Base-by-base conservation (phyloP, 768 basidiomycete species). In the Rhizopogon vesiculosus region DNA sequence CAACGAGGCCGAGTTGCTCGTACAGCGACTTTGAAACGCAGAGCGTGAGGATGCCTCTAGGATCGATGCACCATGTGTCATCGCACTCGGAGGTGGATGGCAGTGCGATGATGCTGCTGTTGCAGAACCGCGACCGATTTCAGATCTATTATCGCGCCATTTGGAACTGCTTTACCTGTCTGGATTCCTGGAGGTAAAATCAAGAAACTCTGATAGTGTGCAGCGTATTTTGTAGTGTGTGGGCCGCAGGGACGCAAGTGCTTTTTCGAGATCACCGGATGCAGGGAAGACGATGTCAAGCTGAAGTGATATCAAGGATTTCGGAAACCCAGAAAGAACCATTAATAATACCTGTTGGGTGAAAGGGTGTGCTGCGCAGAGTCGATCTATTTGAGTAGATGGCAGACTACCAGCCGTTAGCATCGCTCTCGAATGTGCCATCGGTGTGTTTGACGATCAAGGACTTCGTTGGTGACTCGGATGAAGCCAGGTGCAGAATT, bases 1-100 rank as follows among this genome's bases (percentile, higher is more conserved):
- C 88, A 0, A 81, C 73, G 15, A 89, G 61, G 1, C 88, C 86
- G 7, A 89, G 74, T 7, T 69, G 68, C 59, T 87, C 78, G 64
- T 89, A 89, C 0, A 81, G 80, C 16, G 72, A 71, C 65, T 83
- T 84, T 42, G 74, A 74, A 5, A 84, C 74, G 25, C 73, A 80
- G 18, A 89, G 65, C 0, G 83, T 83, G 56, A 90, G 67, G 43
- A 83, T 60, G 3, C 84, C 83, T 16, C 84, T 78, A 2, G 77
- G 73, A 61, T 89, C 87, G 54, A 89, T 73, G 62, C 85, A 87
- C 89, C 89, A 91, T 2, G 75, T 76, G 57, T 88, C 86, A 31
- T 83, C 79, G 5, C 64, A 60, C 25, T 64, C 62, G 25, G 68
- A 60, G 3, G 64, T 56, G 56, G 66, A 45, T 8, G 66, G 63